Evolutionary conservation across 1,139 yeast genomes (phyloP).

Genomic region (Meyerozyma guilliermondii): DNA sequence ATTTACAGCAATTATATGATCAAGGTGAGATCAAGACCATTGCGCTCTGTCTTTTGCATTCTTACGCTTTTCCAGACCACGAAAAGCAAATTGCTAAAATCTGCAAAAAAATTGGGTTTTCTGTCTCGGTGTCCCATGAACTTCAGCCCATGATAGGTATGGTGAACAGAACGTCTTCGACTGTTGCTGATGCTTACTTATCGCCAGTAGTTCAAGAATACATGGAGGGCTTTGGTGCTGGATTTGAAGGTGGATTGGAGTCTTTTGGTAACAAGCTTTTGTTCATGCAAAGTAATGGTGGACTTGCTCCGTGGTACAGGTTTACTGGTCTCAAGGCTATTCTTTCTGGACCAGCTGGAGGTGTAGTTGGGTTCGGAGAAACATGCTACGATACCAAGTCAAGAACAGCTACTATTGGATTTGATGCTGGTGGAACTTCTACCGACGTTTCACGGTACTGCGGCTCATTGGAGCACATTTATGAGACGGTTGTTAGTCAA

Average conservation of each 20-base stretch:
- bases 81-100: conserved; percentile 33
- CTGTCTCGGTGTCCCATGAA: conserved; percentile 35
- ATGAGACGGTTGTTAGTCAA: conserved; percentile 41
- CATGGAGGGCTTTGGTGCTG: conserved; percentile 32
- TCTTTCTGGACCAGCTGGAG: conserved; percentile 48
- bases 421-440: conserved; percentile 46
- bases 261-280: conserved; percentile 39
- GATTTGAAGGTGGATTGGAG: conserved; percentile 40
- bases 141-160: conserved; percentile 43
- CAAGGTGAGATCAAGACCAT: conserved; percentile 25
- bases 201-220: conserved; percentile 34
- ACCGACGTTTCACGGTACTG: conserved; percentile 42
- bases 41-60: conserved; percentile 36
- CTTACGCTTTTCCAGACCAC: conserved; percentile 38
- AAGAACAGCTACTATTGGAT: conserved; percentile 39
- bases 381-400: conserved; percentile 33
- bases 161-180: conserved; percentile 39
- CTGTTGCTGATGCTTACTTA: conserved; percentile 43
- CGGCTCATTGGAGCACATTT: conserved; percentile 37
- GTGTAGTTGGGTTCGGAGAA: conserved; percentile 45
- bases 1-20: conserved; percentile 21
- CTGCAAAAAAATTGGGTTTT: conserved; percentile 31
- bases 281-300: conserved; percentile 48
- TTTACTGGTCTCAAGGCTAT: conserved; percentile 45
- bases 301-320: conserved; percentile 44